Evolutionary conservation across 345 rosid genomes (phyloP).

Genomic region (Hypericum perforatum): DNA sequence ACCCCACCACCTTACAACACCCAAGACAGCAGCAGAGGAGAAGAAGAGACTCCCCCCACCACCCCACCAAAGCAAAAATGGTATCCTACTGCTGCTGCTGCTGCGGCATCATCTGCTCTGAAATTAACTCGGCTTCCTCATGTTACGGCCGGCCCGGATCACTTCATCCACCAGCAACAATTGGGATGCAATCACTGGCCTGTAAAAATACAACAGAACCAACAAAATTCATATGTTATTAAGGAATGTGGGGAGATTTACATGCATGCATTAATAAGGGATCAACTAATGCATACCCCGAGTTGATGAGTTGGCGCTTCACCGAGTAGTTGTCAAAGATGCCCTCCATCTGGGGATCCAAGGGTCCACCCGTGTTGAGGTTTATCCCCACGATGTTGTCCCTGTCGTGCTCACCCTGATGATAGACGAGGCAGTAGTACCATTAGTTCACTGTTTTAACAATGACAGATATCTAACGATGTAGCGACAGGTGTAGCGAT

Average conservation of each 20-base stretch:
- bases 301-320: slow-evolving; percentile 84
- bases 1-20: no score
- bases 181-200: slow-evolving; percentile 95
- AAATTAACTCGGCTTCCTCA: slow-evolving; percentile 78
- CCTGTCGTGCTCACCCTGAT: slow-evolving; percentile 78
- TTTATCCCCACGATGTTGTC: slow-evolving; percentile 83
- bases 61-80: no score
- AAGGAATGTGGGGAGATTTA: no score
- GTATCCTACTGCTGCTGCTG: no score
- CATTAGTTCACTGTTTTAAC: no score
- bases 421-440: no score
- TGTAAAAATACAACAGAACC: slow-evolving; percentile 24
- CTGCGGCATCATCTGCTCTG: neutral
- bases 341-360: slow-evolving; percentile 87
- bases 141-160: slow-evolving; percentile 90
- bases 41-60: no score
- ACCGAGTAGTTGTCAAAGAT: slow-evolving; percentile 92
- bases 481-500: neutral
- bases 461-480: no score
- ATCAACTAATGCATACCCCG: slow-evolving; percentile 46
- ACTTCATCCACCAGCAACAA: slow-evolving; percentile 93
- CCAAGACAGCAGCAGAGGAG: no score
- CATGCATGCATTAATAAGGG: neutral
- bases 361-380: slow-evolving; percentile 73
- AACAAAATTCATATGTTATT: no score